Conservation (phyloP, 2,329 filamentous ascomycete genomes). For the Neoscytalidium dimidiatum region DNA sequence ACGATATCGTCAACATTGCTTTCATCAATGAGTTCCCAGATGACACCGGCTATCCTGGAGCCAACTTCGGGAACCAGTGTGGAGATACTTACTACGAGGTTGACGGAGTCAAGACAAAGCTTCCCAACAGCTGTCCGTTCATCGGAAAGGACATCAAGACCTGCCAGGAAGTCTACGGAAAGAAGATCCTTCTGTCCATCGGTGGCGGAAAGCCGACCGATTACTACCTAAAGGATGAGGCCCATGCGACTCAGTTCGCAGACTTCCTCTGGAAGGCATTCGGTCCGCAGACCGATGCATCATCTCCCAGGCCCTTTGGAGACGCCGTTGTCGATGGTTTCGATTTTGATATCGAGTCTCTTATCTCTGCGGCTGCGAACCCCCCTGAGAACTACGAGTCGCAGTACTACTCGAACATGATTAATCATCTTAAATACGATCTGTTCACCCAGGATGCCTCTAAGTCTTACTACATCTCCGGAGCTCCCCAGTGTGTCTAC, state of each 20-base stretch:
- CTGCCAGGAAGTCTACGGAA: conserved; percentile 64
- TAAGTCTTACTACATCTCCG: conserved; percentile 62
- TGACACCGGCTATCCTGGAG: conserved; percentile 49
- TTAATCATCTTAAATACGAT: conserved; percentile 47
- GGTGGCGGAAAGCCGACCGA: conserved; percentile 56
- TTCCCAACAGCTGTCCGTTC: conserved; percentile 44
- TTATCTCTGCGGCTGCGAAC: conserved; percentile 51
- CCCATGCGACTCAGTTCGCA: conserved; percentile 36
- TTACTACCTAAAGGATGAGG: conserved; percentile 69
- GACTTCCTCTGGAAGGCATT: conserved; percentile 72
- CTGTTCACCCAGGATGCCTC: conserved; percentile 37
- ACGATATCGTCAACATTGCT: conserved; percentile 61
- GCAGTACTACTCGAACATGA: conserved; percentile 50
- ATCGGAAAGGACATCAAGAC: conserved; percentile 49
- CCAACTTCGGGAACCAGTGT: conserved; percentile 65
- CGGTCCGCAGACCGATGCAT: conserved; percentile 54
- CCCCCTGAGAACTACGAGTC: conserved; percentile 32
- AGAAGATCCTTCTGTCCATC: conserved; percentile 72
- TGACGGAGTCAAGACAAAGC: conserved; percentile 49
- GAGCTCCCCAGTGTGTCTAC: conserved; percentile 70
- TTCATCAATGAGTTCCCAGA: conserved; percentile 63
- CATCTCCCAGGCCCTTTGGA: conserved; percentile 66
- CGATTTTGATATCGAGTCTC: conserved; percentile 72
- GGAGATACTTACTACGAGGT: conserved; percentile 63
- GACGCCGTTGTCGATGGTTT: conserved; percentile 69